phyloP scores from a whole-genome alignment of 768 basidiomycete species.

The Pulveroboletus sp. region DNA sequence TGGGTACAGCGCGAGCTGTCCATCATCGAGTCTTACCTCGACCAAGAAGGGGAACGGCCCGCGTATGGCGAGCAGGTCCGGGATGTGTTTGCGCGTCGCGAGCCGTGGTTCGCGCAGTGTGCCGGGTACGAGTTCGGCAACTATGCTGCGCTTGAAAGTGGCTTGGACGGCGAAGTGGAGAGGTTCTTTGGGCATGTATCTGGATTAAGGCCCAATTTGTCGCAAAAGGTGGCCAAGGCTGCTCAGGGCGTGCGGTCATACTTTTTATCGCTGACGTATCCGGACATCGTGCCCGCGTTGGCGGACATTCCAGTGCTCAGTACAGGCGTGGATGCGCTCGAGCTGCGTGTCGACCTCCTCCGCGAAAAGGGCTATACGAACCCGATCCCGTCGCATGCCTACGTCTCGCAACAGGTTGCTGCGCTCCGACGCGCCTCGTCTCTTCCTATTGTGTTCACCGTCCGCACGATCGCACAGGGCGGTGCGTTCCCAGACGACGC shows the following conservation, averaged over 20 bases:
- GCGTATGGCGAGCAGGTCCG: conserved; percentile 82
- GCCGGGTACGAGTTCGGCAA: conserved; percentile 83
- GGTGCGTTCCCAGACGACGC: conserved; percentile 85
- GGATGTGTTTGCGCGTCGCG: conserved; percentile 80
- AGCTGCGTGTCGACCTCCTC: conserved; percentile 90
- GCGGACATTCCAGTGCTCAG: conserved; percentile 66
- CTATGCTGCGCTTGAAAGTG: conserved; percentile 41
- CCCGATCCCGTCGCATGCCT: conserved; percentile 59
- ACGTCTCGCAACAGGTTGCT: conserved; percentile 78
- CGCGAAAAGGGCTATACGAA: conserved; percentile 45
- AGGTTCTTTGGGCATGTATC: conserved; percentile 90
- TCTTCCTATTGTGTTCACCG: conserved; percentile 89
- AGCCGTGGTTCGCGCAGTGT: conserved; percentile 83
- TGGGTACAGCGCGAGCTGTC: conserved; percentile 77
- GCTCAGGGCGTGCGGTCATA: conserved; percentile 62
- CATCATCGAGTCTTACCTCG: conserved; percentile 79
- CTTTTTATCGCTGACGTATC: conserved; percentile 91
- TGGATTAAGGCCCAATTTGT: conserved; percentile 62
- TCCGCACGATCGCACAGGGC: conserved; percentile 83
- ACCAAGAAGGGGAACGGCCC: conserved; percentile 71
- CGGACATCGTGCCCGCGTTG: conserved; percentile 72
- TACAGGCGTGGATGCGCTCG: conserved; percentile 85
- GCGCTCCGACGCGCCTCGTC: conserved; percentile 69
- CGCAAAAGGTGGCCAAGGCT: conserved; percentile 40
- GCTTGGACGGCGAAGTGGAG: conserved; percentile 50